These are phyloP conservation scores for Populus davidiana DNA, from an alignment of 345 rosid genomes.

Conservation along the genomic window DNA sequence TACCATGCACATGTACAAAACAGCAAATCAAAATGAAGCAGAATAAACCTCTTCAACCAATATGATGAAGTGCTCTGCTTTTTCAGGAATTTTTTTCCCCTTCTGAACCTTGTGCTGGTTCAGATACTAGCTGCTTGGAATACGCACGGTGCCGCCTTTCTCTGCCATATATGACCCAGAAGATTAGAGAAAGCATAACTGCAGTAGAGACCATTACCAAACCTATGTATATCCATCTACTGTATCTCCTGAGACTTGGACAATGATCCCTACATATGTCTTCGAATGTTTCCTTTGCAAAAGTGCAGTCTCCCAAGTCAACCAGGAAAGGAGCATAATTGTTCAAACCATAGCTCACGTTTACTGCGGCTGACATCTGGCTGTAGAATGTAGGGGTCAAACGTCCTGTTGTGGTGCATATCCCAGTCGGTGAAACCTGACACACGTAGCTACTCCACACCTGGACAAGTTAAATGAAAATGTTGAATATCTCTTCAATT, in stretches of 20 bases:
- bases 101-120: constrained; percentile 3
- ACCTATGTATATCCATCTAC: constrained; percentile 63
- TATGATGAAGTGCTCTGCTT: not conserved
- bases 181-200: constrained; percentile 80
- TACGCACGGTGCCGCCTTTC: constrained; percentile 51
- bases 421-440: constrained; percentile 61
- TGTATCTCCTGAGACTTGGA: constrained; percentile 58
- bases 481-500: not conserved
- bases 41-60: not conserved
- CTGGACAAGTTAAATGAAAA: constrained; percentile 33
- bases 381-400: constrained; percentile 61
- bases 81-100: constrained; percentile 5
- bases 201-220: constrained; percentile 69
- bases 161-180: constrained; percentile 73
- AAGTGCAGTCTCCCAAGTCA: constrained; percentile 74
- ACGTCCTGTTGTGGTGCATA: constrained; percentile 69
- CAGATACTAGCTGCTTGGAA: constrained; percentile 19
- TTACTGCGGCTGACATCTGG: constrained; percentile 66
- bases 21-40: not conserved
- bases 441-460: constrained; percentile 72
- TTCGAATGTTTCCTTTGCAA: constrained; percentile 65
- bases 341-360: constrained; percentile 51
- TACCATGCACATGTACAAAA: not conserved
- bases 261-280: constrained; percentile 58
- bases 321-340: constrained; percentile 63